Base-by-base conservation (phyloP, 2,329 filamentous ascomycete genomes). In the Sclerotinia subarctica region DNA sequence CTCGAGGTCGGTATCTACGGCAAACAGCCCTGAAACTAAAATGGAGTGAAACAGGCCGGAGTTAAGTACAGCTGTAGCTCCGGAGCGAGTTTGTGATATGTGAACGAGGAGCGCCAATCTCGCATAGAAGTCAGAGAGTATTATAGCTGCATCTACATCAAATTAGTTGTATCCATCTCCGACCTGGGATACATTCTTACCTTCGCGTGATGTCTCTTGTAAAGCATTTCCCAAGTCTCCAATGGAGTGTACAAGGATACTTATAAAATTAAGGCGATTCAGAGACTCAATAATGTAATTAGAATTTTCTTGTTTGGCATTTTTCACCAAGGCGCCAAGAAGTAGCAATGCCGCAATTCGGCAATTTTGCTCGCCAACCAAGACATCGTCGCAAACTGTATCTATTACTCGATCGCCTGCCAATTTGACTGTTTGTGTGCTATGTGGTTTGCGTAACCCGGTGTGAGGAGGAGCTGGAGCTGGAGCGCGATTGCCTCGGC, bases 311-410 rank as follows among this genome's bases (percentile, higher is more conserved):
- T 87, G 84, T 66, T 87, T 88, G 57, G 90, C 90, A 64, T 97
- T 82, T 54, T 88, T 86, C 44, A 96, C 88, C 19, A 98, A 80
- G 0, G 90, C 86, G 66, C 91, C 89, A 46, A 99, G 83, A n/a
- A 98, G 83, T 49, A 97, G 85, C 54, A 98, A 82, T 15, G 95
- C 93, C 0, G 94, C 90, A 4, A 96, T 88, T 76, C 96, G 91
- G 78, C 92, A 96, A 17, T 85, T 86, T 49, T 91, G 86, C 75
- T 94, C 90, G 51, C 93, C 93, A 69, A 90, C 89, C 77, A 94
- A 94, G 26, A 93, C 94, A 80, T 99, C 95, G 75, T 99, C 95
- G 76, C 94, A 97, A 54, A 97, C 84, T 35, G 93, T 88, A 73
- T 94, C 93, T 69, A 98, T 85, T 51, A 98, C 83, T 66, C 91